These are phyloP conservation scores for Colletotrichum godetiae DNA, from an alignment of 2,329 filamentous ascomycete species.

Conservation along the genomic window DNA sequence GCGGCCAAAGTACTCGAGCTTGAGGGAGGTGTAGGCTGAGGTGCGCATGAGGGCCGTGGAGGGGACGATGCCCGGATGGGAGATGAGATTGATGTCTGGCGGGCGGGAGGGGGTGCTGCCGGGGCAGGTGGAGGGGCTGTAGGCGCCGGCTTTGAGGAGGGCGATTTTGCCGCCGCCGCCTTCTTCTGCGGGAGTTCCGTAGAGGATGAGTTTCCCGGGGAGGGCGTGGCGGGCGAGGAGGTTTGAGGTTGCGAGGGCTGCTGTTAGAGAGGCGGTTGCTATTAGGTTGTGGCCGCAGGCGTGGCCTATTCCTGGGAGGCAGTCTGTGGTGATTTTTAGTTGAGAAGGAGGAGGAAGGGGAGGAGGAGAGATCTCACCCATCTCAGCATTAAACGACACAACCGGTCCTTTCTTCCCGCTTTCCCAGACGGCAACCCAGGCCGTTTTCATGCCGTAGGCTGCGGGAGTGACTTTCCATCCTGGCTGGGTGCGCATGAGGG, in stretches of 20 bases:
- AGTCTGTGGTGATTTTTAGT: constrained; percentile 49
- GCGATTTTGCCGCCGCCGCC: constrained; percentile 46
- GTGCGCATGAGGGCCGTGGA: constrained; percentile 63
- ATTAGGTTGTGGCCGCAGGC: constrained; percentile 68
- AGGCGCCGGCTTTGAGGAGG: constrained; percentile 44
- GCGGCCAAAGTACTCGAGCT: constrained; percentile 63
- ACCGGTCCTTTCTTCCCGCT: constrained; percentile 57
- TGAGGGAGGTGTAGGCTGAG: constrained; percentile 60
- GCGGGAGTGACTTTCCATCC: constrained; percentile 64
- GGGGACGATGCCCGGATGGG: constrained; percentile 55
- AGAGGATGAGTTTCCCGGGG: constrained; percentile 55
- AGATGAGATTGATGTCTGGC: constrained; percentile 61
- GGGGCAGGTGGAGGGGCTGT: constrained; percentile 40
- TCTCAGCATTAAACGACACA: constrained; percentile 59
- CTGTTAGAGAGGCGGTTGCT: constrained; percentile 59
- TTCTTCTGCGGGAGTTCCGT: constrained; percentile 67
- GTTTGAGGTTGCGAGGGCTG: constrained; percentile 56
- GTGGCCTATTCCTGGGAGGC: constrained; percentile 61
- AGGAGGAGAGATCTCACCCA: constrained; percentile 46
- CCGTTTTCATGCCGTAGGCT: constrained; percentile 63
- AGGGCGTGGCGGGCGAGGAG: constrained; percentile 53
- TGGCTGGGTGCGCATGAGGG: constrained; percentile 54
- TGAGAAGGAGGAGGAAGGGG: not conserved
- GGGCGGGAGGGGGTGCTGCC: constrained; percentile 43
- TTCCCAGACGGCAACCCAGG: constrained; percentile 63